phyloP scores from a whole-genome alignment of 805 yeast genomes.

The Saturnispora galanensis region DNA sequence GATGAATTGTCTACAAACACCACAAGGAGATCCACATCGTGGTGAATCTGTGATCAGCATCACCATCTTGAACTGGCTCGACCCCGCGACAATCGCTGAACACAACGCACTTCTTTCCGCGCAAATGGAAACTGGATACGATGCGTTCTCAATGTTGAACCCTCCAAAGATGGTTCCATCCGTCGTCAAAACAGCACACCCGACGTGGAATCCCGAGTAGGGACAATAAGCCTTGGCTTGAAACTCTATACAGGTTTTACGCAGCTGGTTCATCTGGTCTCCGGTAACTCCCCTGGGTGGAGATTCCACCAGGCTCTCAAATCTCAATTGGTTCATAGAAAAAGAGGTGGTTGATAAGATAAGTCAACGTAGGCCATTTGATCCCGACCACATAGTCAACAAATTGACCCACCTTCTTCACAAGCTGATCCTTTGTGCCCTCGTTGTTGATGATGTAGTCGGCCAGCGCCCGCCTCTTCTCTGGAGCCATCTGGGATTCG shows the following conservation, averaged over 20 bases:
- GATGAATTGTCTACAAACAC: constrained; percentile 84
- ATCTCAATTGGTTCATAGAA: neutral
- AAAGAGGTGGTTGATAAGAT: neutral
- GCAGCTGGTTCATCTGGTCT: neutral
- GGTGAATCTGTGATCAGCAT: constrained; percentile 59
- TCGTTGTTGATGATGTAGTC: constrained; percentile 65
- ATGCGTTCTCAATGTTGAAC: constrained; percentile 89
- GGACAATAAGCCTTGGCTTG: constrained; percentile 49
- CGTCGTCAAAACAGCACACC: constrained; percentile 57
- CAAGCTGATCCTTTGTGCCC: constrained; percentile 33
- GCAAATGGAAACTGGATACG: constrained; percentile 69
- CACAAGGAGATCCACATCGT: constrained; percentile 74
- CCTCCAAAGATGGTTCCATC: constrained; percentile 49
- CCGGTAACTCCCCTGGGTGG: neutral
- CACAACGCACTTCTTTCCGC: constrained; percentile 66
- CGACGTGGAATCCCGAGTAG: constrained; percentile 74
- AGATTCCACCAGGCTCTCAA: constrained; percentile 1
- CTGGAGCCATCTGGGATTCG: constrained; percentile 62
- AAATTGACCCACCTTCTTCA: constrained; percentile 32
- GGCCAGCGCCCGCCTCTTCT: constrained; percentile 45
- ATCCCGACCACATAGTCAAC: constrained; percentile 15
- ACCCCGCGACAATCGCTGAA: constrained; percentile 40
- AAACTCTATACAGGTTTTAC: constrained; percentile 11
- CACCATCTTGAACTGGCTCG: constrained; percentile 41
- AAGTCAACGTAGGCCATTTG: constrained; percentile 1